These are phyloP conservation scores for Tuber melanosporum DNA, from an alignment of 495 filamentous ascomycete species.

Conservation along the genomic window DNA sequence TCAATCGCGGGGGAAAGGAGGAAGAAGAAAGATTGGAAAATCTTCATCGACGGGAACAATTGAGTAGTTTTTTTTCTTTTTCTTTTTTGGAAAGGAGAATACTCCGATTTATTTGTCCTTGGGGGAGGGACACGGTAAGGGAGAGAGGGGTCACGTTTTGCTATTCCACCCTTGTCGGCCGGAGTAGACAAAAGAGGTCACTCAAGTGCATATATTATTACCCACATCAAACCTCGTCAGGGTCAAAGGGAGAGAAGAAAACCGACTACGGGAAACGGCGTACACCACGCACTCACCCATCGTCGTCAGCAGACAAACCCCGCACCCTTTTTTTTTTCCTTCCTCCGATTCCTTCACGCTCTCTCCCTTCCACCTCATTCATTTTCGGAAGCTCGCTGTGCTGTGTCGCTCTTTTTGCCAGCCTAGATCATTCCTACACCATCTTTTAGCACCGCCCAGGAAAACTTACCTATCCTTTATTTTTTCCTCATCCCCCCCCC, in stretches of 20 bases:
- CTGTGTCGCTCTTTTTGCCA: neutral
- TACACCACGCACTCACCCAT: constrained; percentile 3
- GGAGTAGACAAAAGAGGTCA: neutral
- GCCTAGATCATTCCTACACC: neutral
- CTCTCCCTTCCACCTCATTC: neutral
- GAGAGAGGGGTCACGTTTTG: neutral
- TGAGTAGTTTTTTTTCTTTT: neutral
- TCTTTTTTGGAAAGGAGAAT: neutral
- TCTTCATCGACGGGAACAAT: neutral
- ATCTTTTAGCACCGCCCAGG: neutral
- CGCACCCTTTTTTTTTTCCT: neutral
- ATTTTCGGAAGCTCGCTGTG: neutral
- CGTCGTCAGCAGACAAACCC: constrained; percentile 3
- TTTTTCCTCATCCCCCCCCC: neutral
- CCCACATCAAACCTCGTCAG: constrained; percentile 5
- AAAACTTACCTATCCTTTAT: neutral
- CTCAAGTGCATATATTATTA: constrained; percentile 1
- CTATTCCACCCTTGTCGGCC: neutral
- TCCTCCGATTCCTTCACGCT: neutral
- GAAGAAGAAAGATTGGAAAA: neutral
- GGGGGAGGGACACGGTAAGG: neutral
- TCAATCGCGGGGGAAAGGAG: neutral
- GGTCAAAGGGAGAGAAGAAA: neutral
- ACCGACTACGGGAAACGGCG: neutral
- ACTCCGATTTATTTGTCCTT: neutral